Evolutionary conservation across 371 early-diverging fungal genomes (phyloP), one percentile per base, ranked within the genome.

Genomic region (Mucor velutinosus): DNA sequence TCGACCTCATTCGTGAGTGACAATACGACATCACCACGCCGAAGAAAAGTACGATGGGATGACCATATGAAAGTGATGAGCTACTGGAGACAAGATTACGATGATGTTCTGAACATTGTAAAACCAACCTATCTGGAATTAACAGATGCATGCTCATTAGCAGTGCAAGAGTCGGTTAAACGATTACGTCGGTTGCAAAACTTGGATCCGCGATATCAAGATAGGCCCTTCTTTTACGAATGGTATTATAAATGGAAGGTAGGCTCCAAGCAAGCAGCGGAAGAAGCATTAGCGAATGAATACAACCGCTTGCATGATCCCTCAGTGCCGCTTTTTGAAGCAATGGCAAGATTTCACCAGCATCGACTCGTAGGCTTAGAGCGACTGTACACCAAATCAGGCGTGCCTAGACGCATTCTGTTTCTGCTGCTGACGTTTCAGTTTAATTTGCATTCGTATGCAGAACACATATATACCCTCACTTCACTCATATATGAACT

Each of bases 401-500:
- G 76, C 14, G 62, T 68, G 0, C 83, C 83, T 7, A 65, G 76
- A 14, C 73, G 83, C 3, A 73, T 78, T n/a, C 57, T 83, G 23
- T 78, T 83, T 33, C 19, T 83, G 29, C 33, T 83, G 7, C 58
- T 80, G 17, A 71, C 74, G 17, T 83, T 80, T 63, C 83, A 83
- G 29, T 83, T 75, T 58, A 77, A 80, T 43, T 41, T 83, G 21
- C 76, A 80, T n/a, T 51, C 67, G 2, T 83, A 80, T 71, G 76
- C 80, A 11, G 79, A 83, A 56, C 69, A 64, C 10, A 65, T 80
- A 0, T 83, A 80, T 14, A 83, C 83, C 0, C 35, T 83, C 0
- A 70, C 77, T 7, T 83, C 83, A 1, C 66, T 78, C 12, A 62
- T 80, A 12, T 80, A 78, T 47, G 83, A 83, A 27, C 69, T 83